These are phyloP conservation scores for Epichloe gansuensis DNA, from an alignment of 2,329 filamentous ascomycete species.

Conservation along the genomic window DNA sequence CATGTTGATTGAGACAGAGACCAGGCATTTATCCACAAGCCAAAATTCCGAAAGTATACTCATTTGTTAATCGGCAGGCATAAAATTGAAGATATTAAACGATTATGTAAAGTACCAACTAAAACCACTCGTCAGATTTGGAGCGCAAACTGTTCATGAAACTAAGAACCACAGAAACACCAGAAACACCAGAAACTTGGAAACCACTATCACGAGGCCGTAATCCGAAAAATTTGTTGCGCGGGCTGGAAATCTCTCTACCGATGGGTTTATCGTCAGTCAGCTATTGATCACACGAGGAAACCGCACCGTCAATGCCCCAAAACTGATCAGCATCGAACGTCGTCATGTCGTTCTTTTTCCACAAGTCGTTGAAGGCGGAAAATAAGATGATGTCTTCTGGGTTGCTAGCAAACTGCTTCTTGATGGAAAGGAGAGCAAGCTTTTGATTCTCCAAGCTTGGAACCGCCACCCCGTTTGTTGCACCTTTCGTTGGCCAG, in stretches of 20 bases:
- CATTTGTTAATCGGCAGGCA: no score
- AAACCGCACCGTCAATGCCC: conserved; percentile 41
- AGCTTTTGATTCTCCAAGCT: conserved; percentile 49
- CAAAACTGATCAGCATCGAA: conserved; percentile 66
- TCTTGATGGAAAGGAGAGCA: conserved; percentile 53
- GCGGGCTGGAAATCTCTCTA: neutral
- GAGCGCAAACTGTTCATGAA: no score
- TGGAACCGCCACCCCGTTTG: conserved; percentile 58
- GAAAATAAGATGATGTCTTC: conserved; percentile 58
- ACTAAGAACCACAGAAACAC: no score
- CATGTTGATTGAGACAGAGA: no score
- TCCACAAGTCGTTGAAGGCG: conserved; percentile 72
- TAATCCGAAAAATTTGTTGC: neutral
- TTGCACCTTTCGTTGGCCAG: conserved; percentile 59
- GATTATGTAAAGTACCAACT: no score
- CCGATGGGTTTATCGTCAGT: neutral
- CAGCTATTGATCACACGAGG: conserved; percentile 9
- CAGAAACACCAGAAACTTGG: neutral
- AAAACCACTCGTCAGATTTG: no score
- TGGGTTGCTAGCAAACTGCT: conserved; percentile 37
- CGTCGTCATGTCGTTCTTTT: conserved; percentile 46
- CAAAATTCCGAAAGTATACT: no score
- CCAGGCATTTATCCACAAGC: no score
- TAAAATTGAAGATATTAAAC: no score
- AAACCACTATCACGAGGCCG: neutral